Evolutionary conservation across 2,329 filamentous ascomycete species (phyloP).

Genomic region (Didymellaceae sp.): DNA sequence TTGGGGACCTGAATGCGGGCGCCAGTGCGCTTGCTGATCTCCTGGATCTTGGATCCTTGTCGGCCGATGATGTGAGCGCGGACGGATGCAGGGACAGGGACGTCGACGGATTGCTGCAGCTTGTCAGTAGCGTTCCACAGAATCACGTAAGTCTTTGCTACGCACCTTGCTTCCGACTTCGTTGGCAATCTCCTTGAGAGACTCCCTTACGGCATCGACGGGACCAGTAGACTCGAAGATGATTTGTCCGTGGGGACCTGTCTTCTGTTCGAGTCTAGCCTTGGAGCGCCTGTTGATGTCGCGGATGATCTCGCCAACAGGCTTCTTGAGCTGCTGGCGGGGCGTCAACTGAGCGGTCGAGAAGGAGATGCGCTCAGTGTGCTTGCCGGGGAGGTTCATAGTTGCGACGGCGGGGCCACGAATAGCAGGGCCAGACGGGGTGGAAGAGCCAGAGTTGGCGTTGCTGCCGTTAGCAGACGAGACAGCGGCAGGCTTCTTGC

Average conservation of each 20-base stretch:
- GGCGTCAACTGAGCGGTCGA: conserved; percentile 78
- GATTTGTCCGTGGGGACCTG: conserved; percentile 73
- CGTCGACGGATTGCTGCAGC: conserved; percentile 68
- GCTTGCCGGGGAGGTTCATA: conserved; percentile 81
- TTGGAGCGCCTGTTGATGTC: conserved; percentile 93
- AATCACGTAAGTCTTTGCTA: neutral
- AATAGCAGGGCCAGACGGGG: conserved; percentile 60
- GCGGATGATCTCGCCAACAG: conserved; percentile 82
- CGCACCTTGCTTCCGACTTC: conserved; percentile 85
- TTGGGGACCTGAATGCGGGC: conserved; percentile 90
- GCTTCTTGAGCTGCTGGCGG: conserved; percentile 79
- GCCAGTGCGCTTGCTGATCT: conserved; percentile 86
- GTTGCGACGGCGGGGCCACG: conserved; percentile 59
- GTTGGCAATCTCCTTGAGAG: conserved; percentile 85
- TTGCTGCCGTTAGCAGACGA: conserved; percentile 56
- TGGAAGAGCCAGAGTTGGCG: conserved; percentile 64
- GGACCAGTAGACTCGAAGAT: conserved; percentile 87
- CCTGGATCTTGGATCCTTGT: conserved; percentile 86
- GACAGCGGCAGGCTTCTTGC: conserved; percentile 65
- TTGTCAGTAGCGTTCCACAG: conserved; percentile 15
- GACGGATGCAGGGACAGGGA: conserved; percentile 82
- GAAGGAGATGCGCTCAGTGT: conserved; percentile 77
- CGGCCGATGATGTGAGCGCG: conserved; percentile 93
- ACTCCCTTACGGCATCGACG: conserved; percentile 82
- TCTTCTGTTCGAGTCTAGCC: conserved; percentile 79